Base-by-base conservation (phyloP, 371 early-diverging fungal species). In the Mortierella sp. region DNA sequence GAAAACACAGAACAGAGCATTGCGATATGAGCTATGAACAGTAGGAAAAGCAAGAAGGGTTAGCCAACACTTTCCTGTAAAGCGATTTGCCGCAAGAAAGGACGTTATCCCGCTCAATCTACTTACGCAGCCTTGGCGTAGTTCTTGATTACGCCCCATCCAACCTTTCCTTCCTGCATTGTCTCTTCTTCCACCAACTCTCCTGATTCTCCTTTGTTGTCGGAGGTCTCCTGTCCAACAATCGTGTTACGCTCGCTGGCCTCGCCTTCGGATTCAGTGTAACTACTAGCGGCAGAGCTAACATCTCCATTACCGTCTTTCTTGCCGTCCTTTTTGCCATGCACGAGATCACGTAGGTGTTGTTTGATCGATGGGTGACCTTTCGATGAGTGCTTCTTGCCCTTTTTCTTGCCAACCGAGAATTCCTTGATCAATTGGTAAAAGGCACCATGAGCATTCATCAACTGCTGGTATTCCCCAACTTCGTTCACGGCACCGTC, bases 401-500 rank as follows among this genome's bases (percentile, higher is more conserved):
- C 16, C 24, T 50, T 50, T 19, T 50, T 58, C 51, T 39, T 59
- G 46, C 39, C 24, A 2, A 52, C 29, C 5, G 76, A 74, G 21
- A 63, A 80, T 45, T 81, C 80, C 6, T 19, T 68, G 22, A 86
- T 80, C 57, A 88, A 60, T 1, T 74, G 54, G 24, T 81, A 79
- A 21, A 94, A 78, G 14, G 80, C 83, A 1, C 84, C 83, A 21
- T 87, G 79, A 25, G 79, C 74, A 8, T 58, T 56, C 87, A 94
- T 94, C 19, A 95, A 80, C 9, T 83, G 79, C 2, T 81, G 63
- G 60, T 88, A 95, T 2, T 79, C 69, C 13, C 94, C 96, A 22
- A 81, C 81, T 58, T 93, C 91, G 24, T 71, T 79, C 16, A 96
- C 84, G 24, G 71, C 60, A 16, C 96, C 96, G 3, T 90, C 83